Evolutionary conservation across 163 green algal species (phyloP), one percentile per base, ranked within the genome.

Genomic region (Volvox carteri): DNA sequence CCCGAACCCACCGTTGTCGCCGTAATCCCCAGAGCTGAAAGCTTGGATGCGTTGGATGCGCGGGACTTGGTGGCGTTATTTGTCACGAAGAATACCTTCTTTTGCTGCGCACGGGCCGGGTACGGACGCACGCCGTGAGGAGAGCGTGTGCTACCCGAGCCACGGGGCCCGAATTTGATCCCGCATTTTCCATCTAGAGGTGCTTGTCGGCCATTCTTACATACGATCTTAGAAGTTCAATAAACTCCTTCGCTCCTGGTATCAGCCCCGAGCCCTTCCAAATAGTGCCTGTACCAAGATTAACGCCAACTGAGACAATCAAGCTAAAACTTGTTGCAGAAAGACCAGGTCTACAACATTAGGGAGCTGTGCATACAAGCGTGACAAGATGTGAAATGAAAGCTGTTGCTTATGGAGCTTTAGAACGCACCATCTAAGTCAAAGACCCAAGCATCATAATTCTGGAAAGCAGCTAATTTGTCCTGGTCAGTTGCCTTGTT

Each of bases 21-120:
- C 14, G 54, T 35, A 44, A 94, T 70, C 23, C 87, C 84, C 37
- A 94, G 35, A 8, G 56, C 8, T 25, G 60, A 74, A 56, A 92
- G 85, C 81, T 93, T 93, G 0, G 35, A 28, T 3, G 87, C 68
- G 50, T 91, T 92, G 28, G 25, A 37, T 2, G 41, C 48, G 0
- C 92, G 76, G 1, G 46, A 77, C 54, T 93, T 90, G 42, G 84
- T 93, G 62, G 70, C 78, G 72, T 94, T 94, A 88, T 94, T 94
- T 35, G 92, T 94, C n/a, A 93, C 72, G 48, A 92, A 94, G n/a
- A 94, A 86, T 1, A 94, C 39, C 76, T 91, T 86, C 79, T 94
- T 94, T 76, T 92, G 87, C 90, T 93, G 87, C 41, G 50, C 48
- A 12, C 42, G 73, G 30, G 19, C 25, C 54, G 62, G n/a, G 41